These are phyloP conservation scores for Sporobolomyces phaffii DNA, from an alignment of 768 basidiomycete genomes.

Conservation along the genomic window DNA sequence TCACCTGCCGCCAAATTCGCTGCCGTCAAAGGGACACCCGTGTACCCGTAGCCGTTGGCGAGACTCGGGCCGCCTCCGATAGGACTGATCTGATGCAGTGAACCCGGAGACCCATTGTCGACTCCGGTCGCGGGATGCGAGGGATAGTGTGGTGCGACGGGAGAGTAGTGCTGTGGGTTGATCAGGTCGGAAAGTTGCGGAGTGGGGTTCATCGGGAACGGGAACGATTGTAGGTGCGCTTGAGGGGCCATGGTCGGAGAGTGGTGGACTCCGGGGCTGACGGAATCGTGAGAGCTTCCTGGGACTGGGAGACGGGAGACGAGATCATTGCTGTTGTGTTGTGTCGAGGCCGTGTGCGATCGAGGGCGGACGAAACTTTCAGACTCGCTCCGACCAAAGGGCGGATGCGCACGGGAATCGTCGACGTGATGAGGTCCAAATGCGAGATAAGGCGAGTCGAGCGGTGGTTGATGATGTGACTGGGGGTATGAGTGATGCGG, in stretches of 20 bases:
- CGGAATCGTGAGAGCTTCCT: not conserved
- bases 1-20: not conserved
- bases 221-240: conserved; percentile 19
- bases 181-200: conserved; percentile 22
- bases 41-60: not conserved
- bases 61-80: not conserved
- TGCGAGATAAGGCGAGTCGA: not conserved
- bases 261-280: not conserved
- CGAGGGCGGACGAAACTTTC: conserved; percentile 30
- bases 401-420: not conserved
- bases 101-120: not conserved
- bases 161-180: conserved; percentile 14
- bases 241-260: not conserved
- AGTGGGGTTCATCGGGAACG: conserved; percentile 20
- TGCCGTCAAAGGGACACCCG: not conserved
- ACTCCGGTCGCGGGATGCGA: not conserved
- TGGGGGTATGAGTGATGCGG: not conserved
- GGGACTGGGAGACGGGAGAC: not conserved
- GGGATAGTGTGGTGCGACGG: not conserved
- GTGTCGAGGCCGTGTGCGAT: not conserved
- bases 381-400: not conserved
- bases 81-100: conserved; percentile 1
- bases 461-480: not conserved
- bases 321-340: not conserved
- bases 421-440: not conserved